Evolutionary conservation across 1,139 yeast species (phyloP).

Genomic region (Candida sp.): DNA sequence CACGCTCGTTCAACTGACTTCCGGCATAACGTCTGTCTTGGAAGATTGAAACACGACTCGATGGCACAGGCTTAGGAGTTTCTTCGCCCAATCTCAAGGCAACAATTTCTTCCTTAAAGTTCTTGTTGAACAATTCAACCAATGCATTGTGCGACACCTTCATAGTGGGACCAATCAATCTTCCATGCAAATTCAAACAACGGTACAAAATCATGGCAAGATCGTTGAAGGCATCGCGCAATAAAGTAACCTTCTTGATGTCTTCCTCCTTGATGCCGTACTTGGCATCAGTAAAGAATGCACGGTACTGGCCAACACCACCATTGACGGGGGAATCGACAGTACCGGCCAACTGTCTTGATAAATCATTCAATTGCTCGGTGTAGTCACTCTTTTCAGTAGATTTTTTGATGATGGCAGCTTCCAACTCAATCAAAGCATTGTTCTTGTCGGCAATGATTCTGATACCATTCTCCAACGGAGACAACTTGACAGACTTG

Average conservation of each 20-base stretch:
- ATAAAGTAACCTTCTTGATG: constrained; percentile 47
- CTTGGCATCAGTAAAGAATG: constrained; percentile 57
- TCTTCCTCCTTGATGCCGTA: constrained; percentile 47
- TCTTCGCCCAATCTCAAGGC: constrained; percentile 28
- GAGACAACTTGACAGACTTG: constrained; percentile 70
- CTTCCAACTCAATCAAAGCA: constrained; percentile 73
- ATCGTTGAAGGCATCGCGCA: constrained; percentile 70
- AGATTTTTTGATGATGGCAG: constrained; percentile 58
- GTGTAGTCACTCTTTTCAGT: constrained; percentile 57
- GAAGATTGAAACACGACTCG: constrained; percentile 16
- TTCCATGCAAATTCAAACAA: constrained; percentile 72
- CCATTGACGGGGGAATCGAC: constrained; percentile 95
- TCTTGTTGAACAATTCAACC: constrained; percentile 65
- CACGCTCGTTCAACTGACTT: background rate
- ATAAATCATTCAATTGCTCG: constrained; percentile 65
- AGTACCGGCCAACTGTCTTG: constrained; percentile 83
- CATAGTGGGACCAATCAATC: constrained; percentile 61
- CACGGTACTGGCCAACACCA: constrained; percentile 85
- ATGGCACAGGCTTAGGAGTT: constrained; percentile 6
- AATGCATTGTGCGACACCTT: constrained; percentile 69
- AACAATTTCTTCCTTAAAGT: constrained; percentile 70
- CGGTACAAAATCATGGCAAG: constrained; percentile 68
- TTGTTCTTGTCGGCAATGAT: constrained; percentile 70
- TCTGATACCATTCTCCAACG: constrained; percentile 81
- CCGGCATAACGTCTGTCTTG: constrained; percentile 20